Conservation (phyloP, 2,329 filamentous ascomycete species). For the Huntiella abstrusa region DNA sequence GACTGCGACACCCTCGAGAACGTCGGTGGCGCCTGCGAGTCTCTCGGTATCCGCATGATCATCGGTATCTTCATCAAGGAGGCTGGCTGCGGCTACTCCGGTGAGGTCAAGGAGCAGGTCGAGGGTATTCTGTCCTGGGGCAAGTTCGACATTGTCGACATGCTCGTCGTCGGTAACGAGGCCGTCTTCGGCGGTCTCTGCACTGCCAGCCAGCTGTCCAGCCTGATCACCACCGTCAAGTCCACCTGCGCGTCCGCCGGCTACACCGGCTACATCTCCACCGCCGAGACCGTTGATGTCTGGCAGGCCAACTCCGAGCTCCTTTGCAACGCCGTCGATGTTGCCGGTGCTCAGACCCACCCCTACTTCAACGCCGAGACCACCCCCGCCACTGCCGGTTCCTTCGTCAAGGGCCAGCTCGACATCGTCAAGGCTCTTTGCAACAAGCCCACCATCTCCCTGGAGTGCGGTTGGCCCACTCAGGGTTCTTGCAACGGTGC, state of each 20-base stretch:
- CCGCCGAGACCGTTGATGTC: conserved; percentile 66
- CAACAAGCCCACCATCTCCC: conserved; percentile 57
- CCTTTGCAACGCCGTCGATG: conserved; percentile 58
- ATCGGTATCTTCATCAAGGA: conserved; percentile 70
- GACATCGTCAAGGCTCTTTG: conserved; percentile 52
- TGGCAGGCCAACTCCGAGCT: conserved; percentile 44
- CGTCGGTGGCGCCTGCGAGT: conserved; percentile 50
- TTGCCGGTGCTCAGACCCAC: conserved; percentile 75
- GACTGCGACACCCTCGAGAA: conserved; percentile 69
- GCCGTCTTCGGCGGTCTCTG: conserved; percentile 58
- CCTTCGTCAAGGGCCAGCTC: conserved; percentile 59
- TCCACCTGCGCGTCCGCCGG: conserved; percentile 39
- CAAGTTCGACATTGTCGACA: conserved; percentile 56
- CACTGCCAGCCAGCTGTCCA: conserved; percentile 42
- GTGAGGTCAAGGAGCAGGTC: conserved; percentile 55
- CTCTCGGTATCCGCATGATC: conserved; percentile 58
- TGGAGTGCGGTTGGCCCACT: conserved; percentile 83
- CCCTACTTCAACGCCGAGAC: conserved; percentile 75
- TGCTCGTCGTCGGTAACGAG: conserved; percentile 84
- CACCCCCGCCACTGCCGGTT: conserved; percentile 45
- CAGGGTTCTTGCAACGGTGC: conserved; percentile 49
- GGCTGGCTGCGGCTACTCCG: conserved; percentile 38
- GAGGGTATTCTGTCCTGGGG: conserved; percentile 51
- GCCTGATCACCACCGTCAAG: conserved; percentile 52
- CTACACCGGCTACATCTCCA: conserved; percentile 61